A percentile compares a stretch with the other conserved stretches of the same genome.
Evolutionary conservation across 805 yeast genomes (phyloP).

Genomic region (Starmera amethionina): DNA sequence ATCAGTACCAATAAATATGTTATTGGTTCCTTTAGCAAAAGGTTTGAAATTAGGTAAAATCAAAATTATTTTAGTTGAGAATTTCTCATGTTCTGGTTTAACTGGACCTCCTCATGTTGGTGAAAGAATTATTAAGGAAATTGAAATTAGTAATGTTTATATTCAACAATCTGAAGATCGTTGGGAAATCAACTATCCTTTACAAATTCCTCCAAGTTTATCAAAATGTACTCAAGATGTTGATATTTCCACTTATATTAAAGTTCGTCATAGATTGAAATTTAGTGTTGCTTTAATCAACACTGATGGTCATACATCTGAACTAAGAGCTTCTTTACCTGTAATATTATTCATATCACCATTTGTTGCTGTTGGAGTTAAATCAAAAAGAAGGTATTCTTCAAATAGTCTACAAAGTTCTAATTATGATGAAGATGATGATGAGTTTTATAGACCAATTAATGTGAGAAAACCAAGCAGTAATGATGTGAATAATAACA

Average conservation of each 20-base stretch:
- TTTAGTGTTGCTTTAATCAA: conserved; percentile 71
- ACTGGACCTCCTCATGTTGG: conserved; percentile 47
- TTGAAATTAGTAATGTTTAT: conserved; percentile 26
- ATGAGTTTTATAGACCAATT: neutral
- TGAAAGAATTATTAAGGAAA: conserved; percentile 54
- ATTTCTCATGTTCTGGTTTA: conserved; percentile 49
- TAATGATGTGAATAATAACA: conserved; percentile 4
- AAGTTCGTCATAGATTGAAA: conserved; percentile 82
- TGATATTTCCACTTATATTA: conserved; percentile 54
- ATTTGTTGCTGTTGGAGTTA: conserved; percentile 61
- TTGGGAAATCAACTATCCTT: conserved; percentile 62
- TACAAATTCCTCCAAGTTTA: conserved; percentile 65
- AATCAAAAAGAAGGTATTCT: conserved; percentile 14
- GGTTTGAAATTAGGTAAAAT: conserved; percentile 74
- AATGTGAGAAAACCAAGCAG: neutral
- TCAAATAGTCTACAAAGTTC: conserved; percentile 19
- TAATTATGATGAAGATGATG: conserved; percentile 1
- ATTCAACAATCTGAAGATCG: conserved; percentile 33
- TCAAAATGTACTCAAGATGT: conserved; percentile 83
- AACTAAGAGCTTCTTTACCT: conserved; percentile 84
- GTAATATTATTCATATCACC: conserved; percentile 71
- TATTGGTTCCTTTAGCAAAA: conserved; percentile 70
- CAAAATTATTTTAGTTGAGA: conserved; percentile 58
- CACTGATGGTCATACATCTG: conserved; percentile 90
- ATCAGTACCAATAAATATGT: conserved; percentile 54